Base-by-base conservation (phyloP, 805 yeast species). In the Ogataea zsoltii region DNA sequence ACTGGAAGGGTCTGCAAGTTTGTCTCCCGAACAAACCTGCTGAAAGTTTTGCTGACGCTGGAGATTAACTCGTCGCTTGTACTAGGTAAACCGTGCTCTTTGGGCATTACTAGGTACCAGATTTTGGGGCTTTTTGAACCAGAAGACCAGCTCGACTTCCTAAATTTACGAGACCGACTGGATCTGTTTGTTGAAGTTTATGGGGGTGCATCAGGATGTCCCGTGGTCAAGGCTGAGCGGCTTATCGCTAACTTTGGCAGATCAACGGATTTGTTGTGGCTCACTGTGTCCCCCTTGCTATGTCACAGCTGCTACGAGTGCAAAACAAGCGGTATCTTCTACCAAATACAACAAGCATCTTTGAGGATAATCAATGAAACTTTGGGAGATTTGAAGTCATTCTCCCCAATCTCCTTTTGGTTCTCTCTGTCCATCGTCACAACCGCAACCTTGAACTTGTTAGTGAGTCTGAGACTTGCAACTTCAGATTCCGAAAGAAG, bases 281-380 rank as follows among this genome's bases (percentile, higher is more conserved):
- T 54, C 11, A 31, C 47, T 5, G 32, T 46, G 16, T 45, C 52
- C 2, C 49, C 53, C 11, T n/a, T 55, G 16, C 33, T 55, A 10
- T 41, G 45, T 19, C 56, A 55, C 29, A 32, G 30, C 16, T 55
- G 58, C 30, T 4, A 18, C 16, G 29, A 42, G 1, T 53, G 57
- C 42, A 19, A 14, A 15, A 31, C 16, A 2, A 21, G 28, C 9
- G 13, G n/a, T 13, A 11, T 17, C 13, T 35, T 34, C 7, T 14
- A 9, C 7, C 35, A 44, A 7, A 17, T 46, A 3, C 36, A 35
- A 16, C 33, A 33, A 7, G 40, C 49, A 7, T 40, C 50, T 17
- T 10, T 49, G 18, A 30, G 18, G 7, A 18, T 32, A 14, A 34
- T 47, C 17, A 15, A 35, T 7, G 29, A 37, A 11, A 17, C 11